Conservation (phyloP, 495 filamentous ascomycete genomes). For the Aspergillus hancockii region DNA sequence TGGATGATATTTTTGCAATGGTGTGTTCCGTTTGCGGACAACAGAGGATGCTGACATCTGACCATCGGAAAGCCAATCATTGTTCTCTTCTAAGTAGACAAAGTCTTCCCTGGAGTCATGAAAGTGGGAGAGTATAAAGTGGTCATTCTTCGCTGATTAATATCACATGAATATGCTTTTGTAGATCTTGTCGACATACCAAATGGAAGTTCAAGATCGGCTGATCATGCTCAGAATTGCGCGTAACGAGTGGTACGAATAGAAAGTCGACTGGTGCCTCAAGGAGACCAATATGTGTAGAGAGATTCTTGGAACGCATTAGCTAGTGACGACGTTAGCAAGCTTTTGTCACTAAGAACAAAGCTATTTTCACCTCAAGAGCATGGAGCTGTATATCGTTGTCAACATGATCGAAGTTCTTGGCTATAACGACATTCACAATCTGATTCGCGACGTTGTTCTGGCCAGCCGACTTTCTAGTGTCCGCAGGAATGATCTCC, state of each 20-base stretch:
- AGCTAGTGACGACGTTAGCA: conserved; percentile 53
- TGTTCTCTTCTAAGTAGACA: conserved; percentile 64
- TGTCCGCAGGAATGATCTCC: conserved; percentile 55
- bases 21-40: conserved; percentile 34
- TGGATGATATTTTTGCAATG: conserved; percentile 13
- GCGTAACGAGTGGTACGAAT: conserved; percentile 68
- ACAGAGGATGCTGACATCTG: conserved; percentile 48
- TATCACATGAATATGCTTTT: neutral
- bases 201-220: conserved; percentile 48
- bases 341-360: neutral
- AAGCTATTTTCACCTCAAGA: conserved; percentile 59
- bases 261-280: conserved; percentile 78
- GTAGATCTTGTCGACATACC: conserved; percentile 29
- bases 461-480: conserved; percentile 22
- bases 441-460: conserved; percentile 40
- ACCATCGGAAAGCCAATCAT: conserved; percentile 47
- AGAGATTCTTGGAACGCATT: conserved; percentile 74
- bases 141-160: conserved; percentile 62
- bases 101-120: conserved; percentile 74
- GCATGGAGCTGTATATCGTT: conserved; percentile 81
- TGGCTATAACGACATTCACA: conserved; percentile 79
- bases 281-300: conserved; percentile 68
- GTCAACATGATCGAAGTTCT: conserved; percentile 70
- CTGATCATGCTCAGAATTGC: conserved; percentile 27
- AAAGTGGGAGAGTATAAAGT: conserved; percentile 85